Conservation (phyloP, 169 alveolate genomes). For the Cryptosporidium baileyi region DNA sequence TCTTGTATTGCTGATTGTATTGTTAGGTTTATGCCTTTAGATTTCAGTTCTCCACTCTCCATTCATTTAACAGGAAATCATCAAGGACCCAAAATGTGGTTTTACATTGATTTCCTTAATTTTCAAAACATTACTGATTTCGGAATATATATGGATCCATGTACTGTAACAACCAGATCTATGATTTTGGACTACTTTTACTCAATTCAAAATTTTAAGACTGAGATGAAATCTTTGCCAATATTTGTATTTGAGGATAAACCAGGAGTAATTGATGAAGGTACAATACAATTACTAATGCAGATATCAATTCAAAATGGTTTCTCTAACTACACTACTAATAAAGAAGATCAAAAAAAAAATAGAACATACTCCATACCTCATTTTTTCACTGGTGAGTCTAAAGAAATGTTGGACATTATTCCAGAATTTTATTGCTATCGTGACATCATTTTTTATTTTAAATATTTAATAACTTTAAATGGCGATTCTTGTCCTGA, state of each 20-base stretch:
- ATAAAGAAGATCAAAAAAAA: background rate
- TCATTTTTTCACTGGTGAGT: slow-evolving; percentile 33
- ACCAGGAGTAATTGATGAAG: slow-evolving; percentile 51
- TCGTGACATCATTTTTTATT: slow-evolving; percentile 70
- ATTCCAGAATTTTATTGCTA: slow-evolving; percentile 69
- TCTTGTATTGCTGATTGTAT: slow-evolving; percentile 77
- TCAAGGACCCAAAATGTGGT: slow-evolving; percentile 75
- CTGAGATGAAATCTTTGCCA: background rate
- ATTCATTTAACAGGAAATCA: slow-evolving; percentile 76
- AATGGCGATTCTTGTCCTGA: slow-evolving; percentile 28
- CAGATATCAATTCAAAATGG: slow-evolving; percentile 42
- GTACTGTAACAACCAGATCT: slow-evolving; percentile 72
- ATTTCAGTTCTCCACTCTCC: slow-evolving; percentile 74
- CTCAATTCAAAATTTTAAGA: slow-evolving; percentile 60
- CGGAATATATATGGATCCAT: slow-evolving; percentile 76
- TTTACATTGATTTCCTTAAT: slow-evolving; percentile 73
- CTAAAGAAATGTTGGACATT: slow-evolving; percentile 55
- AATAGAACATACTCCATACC: slow-evolving; percentile 11
- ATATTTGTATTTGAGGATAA: slow-evolving; percentile 30
- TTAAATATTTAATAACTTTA: slow-evolving; percentile 59
- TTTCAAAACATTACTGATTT: slow-evolving; percentile 74
- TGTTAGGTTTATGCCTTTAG: slow-evolving; percentile 71
- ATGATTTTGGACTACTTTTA: slow-evolving; percentile 76
- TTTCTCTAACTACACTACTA: background rate
- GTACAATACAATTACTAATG: slow-evolving; percentile 29